Conservation (phyloP, 805 yeast genomes). For the Starmera dryadoides region DNA sequence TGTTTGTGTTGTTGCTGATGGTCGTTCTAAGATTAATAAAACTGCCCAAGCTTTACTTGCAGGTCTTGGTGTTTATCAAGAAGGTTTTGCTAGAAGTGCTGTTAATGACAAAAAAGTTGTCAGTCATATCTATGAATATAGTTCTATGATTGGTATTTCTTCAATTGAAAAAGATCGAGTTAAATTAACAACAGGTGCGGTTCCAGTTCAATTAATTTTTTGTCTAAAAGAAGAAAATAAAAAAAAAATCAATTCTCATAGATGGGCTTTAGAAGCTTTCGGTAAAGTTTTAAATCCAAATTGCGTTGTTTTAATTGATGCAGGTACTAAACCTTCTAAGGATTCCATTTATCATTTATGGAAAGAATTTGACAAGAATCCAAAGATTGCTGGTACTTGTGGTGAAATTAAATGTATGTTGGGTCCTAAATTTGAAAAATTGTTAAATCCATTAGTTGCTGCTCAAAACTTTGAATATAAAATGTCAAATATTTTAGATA, state of each 20-base stretch:
- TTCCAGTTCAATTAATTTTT: constrained; percentile 84
- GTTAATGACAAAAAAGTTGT: constrained; percentile 77
- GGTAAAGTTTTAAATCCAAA: constrained; percentile 77
- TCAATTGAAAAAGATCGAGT: constrained; percentile 55
- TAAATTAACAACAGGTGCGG: constrained; percentile 57
- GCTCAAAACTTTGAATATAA: constrained; percentile 97
- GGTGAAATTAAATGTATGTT: constrained; percentile 90
- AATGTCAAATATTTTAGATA: constrained; percentile 89
- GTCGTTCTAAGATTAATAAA: constrained; percentile 76
- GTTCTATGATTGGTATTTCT: constrained; percentile 83
- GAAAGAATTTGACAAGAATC: constrained; percentile 71
- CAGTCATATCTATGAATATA: constrained; percentile 89
- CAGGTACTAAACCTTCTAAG: constrained; percentile 87
- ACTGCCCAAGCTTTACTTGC: constrained; percentile 75
- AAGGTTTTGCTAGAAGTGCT: constrained; percentile 89
- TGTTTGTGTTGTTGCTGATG: constrained; percentile 86
- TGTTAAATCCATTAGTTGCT: constrained; percentile 85
- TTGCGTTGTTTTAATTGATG: constrained; percentile 80
- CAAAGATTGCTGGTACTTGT: constrained; percentile 93
- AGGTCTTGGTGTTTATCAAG: constrained; percentile 88
- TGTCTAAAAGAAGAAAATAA: constrained; percentile 87
- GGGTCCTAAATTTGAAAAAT: constrained; percentile 48
- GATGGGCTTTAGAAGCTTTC: constrained; percentile 96
- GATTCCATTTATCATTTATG: constrained; percentile 84
- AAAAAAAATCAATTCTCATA: constrained; percentile 88